phyloP scores from a whole-genome alignment of 2,329 filamentous ascomycete genomes.

The Arthrobotrys conoides region DNA sequence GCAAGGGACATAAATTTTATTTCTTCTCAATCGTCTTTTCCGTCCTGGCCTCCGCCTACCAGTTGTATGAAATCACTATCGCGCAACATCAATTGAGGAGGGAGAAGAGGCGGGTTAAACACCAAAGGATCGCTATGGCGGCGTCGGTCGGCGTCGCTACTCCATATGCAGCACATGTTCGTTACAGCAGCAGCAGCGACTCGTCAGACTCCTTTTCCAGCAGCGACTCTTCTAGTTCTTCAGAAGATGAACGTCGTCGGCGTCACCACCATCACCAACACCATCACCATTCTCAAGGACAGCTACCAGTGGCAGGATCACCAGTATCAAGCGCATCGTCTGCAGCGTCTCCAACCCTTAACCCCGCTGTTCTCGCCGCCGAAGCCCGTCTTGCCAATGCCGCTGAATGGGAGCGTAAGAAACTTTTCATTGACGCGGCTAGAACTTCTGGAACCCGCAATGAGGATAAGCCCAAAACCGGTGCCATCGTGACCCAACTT shows the following conservation, averaged over 20 bases:
- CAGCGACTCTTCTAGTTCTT: conserved; percentile 31
- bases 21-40: conserved; percentile 56
- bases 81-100: conserved; percentile 35
- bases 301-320: conserved; percentile 26
- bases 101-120: conserved; percentile 32
- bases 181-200: conserved; percentile 11
- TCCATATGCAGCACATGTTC: conserved; percentile 12
- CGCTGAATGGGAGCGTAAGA: conserved; percentile 56
- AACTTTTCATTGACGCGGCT: conserved; percentile 54
- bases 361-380: conserved; percentile 45
- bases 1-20: conserved; percentile 55
- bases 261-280: conserved; percentile 5
- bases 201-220: conserved; percentile 9
- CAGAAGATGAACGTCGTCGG: conserved; percentile 14
- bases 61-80: conserved; percentile 54
- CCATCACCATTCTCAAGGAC: conserved; percentile 15
- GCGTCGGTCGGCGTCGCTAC: conserved; percentile 29
- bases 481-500: conserved; percentile 49
- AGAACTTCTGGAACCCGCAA: conserved; percentile 32
- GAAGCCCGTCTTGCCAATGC: conserved; percentile 48
- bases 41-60: conserved; percentile 52
- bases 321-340: conserved; percentile 34
- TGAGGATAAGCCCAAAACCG: conserved; percentile 23
- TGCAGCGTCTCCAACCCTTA: conserved; percentile 37
- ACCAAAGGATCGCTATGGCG: conserved; percentile 38